Percentiles rank a stretch among this genome's conserved stretches.
Conservation (phyloP, 352 stramenopile genomes). For the Phytopythium chamaehyphon region DNA sequence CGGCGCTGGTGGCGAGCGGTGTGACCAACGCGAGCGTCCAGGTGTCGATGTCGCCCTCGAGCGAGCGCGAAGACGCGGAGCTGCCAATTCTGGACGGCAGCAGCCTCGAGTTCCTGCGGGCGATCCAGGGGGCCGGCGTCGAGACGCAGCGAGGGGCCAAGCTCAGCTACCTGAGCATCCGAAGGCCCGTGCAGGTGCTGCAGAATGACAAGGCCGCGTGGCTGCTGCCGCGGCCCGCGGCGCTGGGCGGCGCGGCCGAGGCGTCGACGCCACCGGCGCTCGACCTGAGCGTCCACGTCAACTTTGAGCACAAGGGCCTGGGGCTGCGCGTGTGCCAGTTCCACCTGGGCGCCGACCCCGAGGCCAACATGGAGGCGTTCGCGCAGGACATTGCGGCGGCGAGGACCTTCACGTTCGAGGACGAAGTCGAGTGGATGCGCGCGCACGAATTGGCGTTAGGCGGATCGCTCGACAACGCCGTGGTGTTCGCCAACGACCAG, state of each 20-base stretch:
- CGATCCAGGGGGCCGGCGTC: conserved; percentile 32
- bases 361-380: conserved; percentile 25
- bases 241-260: conserved; percentile 8
- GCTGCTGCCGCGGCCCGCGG: conserved; percentile 42
- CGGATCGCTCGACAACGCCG: conserved; percentile 58
- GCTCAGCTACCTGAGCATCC: conserved; percentile 32
- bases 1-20: conserved; percentile 39
- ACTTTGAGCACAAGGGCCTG: conserved; percentile 61
- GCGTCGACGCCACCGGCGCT: conserved; percentile 26
- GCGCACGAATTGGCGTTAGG: conserved; percentile 43
- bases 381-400: conserved; percentile 34
- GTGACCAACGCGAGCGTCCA: conserved; percentile 46
- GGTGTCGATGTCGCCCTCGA: background rate
- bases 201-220: conserved; percentile 63
- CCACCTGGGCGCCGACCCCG: conserved; percentile 24
- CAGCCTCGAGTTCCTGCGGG: conserved; percentile 37
- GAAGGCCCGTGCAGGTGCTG: conserved; percentile 51
- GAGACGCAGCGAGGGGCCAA: conserved; percentile 13
- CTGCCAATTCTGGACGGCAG: conserved; percentile 69
- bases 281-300: conserved; percentile 58
- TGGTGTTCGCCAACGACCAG: conserved; percentile 41
- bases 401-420: conserved; percentile 71
- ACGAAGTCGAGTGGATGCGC: conserved; percentile 63
- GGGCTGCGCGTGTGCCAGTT: conserved; percentile 39
- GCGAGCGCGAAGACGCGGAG: conserved; percentile 18